Evolutionary conservation across 1,284 basidiomycete genomes (phyloP).

Genomic region (Pholiota adiposa): DNA sequence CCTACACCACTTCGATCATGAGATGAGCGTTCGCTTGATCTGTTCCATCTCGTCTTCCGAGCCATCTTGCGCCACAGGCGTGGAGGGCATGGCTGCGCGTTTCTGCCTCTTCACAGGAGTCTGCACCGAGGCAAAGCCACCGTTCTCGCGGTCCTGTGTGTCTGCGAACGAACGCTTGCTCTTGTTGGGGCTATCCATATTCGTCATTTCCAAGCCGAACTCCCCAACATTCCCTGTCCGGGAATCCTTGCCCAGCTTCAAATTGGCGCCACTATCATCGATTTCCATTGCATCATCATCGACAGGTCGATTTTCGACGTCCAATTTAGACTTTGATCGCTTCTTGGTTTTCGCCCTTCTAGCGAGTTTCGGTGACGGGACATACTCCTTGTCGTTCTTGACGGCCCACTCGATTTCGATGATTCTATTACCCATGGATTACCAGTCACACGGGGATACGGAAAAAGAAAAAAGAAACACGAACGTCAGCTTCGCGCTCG

Average conservation of each 20-base stretch:
- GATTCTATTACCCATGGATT: conserved; percentile 52
- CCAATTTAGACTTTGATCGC: conserved; percentile 26
- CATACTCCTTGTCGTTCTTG: conserved; percentile 59
- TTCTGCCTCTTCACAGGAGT: conserved; percentile 45
- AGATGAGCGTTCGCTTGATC: conserved; percentile 21
- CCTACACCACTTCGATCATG: conserved; percentile 4
- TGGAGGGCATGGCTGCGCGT: conserved; percentile 4
- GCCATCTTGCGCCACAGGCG: conserved; percentile 11
- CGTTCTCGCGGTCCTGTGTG: conserved; percentile 22
- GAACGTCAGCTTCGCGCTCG: conserved; percentile 40
- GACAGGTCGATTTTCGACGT: conserved; percentile 14
- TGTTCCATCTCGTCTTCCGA: conserved; percentile 27
- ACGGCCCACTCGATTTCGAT: conserved; percentile 77
- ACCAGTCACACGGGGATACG: conserved; percentile 28
- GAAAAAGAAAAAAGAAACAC: conserved; percentile 25
- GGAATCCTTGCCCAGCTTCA: conserved; percentile 11
- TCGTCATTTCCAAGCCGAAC: conserved; percentile 46
- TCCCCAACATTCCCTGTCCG: conserved; percentile 24
- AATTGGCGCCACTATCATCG: conserved; percentile 25
- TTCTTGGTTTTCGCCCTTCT: conserved; percentile 33
- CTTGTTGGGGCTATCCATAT: conserved; percentile 36
- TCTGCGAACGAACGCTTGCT: conserved; percentile 35
- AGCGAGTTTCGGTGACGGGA: conserved; percentile 64
- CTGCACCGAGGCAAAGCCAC: conserved; percentile 19
- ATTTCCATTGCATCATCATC: conserved; percentile 33